These are phyloP conservation scores for Suillus discolor DNA, from an alignment of 768 basidiomycete genomes.

Conservation along the genomic window DNA sequence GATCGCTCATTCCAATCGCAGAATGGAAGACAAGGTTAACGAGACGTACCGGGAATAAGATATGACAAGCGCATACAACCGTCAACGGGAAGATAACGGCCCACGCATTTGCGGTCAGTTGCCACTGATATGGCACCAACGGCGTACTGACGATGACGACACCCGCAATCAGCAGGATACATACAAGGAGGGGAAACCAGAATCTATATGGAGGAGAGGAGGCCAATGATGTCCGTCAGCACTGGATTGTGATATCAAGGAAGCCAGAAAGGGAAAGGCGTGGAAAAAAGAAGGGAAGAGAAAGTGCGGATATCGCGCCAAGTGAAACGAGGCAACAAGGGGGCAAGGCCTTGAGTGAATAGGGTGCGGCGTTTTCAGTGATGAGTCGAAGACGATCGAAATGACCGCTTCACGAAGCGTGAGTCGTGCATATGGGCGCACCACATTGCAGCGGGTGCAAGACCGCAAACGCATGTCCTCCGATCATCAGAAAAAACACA, in stretches of 20 bases:
- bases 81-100: constrained; percentile 78
- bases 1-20: neutral
- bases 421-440: neutral
- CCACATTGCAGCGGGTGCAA: neutral
- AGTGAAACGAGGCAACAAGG: neutral
- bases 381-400: neutral
- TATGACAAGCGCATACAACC: constrained; percentile 67
- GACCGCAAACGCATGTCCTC: neutral
- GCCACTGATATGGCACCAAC: constrained; percentile 68
- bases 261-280: neutral
- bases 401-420: neutral
- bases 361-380: neutral
- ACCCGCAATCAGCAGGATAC: constrained; percentile 52
- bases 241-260: constrained; percentile 10
- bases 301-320: neutral
- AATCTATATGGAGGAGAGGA: constrained; percentile 23
- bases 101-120: constrained; percentile 60
- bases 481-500: constrained; percentile 1
- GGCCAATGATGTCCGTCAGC: constrained; percentile 18
- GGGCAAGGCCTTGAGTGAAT: neutral
- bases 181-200: constrained; percentile 45
- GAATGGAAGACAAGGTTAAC: neutral
- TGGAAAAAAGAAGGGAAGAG: neutral
- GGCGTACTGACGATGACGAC: constrained; percentile 60
- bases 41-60: constrained; percentile 71